phyloP scores from a whole-genome alignment of 2,329 filamentous ascomycete species.

The Colletotrichum sp. region DNA sequence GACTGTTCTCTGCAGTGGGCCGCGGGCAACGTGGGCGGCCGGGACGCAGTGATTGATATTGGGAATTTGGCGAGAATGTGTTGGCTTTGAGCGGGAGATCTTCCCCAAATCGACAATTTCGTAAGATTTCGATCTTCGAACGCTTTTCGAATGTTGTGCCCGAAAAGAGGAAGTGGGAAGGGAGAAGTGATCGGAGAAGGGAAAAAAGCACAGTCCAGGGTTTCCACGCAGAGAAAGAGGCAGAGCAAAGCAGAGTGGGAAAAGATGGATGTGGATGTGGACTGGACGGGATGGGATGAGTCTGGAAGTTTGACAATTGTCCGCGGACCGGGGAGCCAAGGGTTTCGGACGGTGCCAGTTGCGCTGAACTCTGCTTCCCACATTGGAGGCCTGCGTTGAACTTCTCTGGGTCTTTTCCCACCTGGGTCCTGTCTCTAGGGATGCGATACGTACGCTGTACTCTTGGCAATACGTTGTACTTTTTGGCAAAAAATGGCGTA shows the following conservation, averaged over 20 bases:
- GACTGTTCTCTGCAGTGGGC: neutral
- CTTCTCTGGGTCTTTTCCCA: neutral
- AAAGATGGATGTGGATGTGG: neutral
- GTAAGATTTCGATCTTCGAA: neutral
- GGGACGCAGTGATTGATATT: neutral
- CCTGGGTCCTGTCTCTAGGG: neutral
- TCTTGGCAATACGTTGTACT: no score
- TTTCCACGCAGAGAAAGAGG: neutral
- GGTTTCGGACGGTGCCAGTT: neutral
- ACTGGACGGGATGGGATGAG: neutral
- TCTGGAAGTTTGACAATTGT: neutral
- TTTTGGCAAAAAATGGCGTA: no score
- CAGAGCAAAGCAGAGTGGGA: neutral
- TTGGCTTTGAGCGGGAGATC: neutral
- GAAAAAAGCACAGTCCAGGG: neutral
- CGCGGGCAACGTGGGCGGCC: neutral
- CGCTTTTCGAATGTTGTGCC: neutral
- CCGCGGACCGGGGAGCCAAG: neutral
- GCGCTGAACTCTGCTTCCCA: neutral
- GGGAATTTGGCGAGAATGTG: neutral
- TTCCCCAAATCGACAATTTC: neutral
- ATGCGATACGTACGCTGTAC: no score
- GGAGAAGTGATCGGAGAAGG: neutral
- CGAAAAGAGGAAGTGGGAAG: neutral
- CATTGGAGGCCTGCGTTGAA: conserved; percentile 2